These are phyloP conservation scores for Fusarium veterinarium DNA, from an alignment of 2,329 filamentous ascomycete species.

Conservation along the genomic window DNA sequence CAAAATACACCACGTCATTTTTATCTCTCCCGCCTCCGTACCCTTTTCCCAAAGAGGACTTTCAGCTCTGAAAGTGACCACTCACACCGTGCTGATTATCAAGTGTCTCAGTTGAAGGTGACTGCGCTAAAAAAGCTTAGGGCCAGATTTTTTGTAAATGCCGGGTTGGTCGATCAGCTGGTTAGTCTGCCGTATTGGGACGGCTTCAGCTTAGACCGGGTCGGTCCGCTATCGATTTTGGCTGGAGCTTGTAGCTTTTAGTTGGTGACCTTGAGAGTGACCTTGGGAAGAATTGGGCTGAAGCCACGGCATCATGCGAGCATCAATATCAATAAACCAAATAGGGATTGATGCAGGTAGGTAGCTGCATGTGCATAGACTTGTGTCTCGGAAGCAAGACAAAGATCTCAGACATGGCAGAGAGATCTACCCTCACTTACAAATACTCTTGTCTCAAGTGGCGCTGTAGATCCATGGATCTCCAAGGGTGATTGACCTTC, in stretches of 20 bases:
- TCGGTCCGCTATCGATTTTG: constrained; percentile 10
- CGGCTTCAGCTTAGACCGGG: not conserved
- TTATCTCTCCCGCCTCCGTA: not conserved
- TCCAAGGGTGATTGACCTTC: not conserved
- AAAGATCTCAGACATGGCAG: constrained; percentile 1
- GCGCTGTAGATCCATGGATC: not conserved
- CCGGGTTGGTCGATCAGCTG: not conserved
- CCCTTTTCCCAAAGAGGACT: constrained; percentile 26
- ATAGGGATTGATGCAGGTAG: no score
- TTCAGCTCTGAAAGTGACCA: constrained; percentile 28
- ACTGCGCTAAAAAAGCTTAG: not conserved
- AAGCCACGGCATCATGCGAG: not conserved
- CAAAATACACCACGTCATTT: constrained; percentile 27
- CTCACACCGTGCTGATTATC: constrained; percentile 6
- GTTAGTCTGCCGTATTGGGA: not conserved
- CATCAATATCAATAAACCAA: no score
- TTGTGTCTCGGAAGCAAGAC: constrained; percentile 5
- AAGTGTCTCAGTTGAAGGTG: constrained; percentile 26
- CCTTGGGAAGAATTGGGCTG: not conserved
- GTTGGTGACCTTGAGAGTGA: not conserved
- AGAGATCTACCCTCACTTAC: not conserved
- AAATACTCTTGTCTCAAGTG: not conserved
- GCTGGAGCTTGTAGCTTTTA: not conserved
- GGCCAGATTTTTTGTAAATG: not conserved
- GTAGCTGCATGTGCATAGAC: not conserved